phyloP scores from a whole-genome alignment of 176 grass and related monocot genomes.

The Lolium rigidum region DNA sequence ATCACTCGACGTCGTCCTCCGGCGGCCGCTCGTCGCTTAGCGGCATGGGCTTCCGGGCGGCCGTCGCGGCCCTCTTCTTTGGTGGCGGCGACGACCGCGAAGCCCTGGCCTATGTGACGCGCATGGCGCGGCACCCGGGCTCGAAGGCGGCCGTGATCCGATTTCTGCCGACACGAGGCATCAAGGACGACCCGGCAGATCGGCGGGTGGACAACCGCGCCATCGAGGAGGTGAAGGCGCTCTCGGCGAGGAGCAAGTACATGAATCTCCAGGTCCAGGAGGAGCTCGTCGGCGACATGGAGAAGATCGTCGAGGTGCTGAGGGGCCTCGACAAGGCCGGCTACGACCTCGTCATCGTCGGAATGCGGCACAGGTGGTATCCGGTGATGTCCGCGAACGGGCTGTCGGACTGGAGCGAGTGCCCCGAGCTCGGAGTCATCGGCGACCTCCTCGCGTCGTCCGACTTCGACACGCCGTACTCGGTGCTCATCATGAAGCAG shows the following conservation, averaged over 20 bases:
- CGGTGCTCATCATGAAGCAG: slow-evolving; percentile 87
- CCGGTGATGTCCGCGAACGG: slow-evolving; percentile 62
- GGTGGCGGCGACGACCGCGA: slow-evolving; percentile 88
- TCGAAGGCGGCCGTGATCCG: slow-evolving; percentile 60
- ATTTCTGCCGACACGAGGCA: slow-evolving; percentile 59
- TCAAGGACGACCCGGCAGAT: slow-evolving; percentile 62
- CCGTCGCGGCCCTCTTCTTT: slow-evolving; percentile 77
- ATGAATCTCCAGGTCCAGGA: slow-evolving; percentile 60
- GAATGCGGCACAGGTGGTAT: slow-evolving; percentile 71
- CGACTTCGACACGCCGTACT: slow-evolving; percentile 72
- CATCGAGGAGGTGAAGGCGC: slow-evolving; percentile 69
- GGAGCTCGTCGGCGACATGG: slow-evolving; percentile 77
- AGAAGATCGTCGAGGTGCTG: slow-evolving; percentile 61
- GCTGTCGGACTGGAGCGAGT: slow-evolving; percentile 79
- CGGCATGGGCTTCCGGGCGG: slow-evolving; percentile 33
- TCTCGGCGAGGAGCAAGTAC: slow-evolving; percentile 53
- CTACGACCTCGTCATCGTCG: slow-evolving; percentile 82
- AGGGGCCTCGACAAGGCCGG: slow-evolving; percentile 54
- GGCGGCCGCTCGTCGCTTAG: not conserved
- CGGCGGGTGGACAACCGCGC: slow-evolving; percentile 59
- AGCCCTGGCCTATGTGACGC: slow-evolving; percentile 62
- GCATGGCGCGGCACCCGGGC: slow-evolving; percentile 74
- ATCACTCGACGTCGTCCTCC: slow-evolving; percentile 11
- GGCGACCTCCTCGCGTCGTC: slow-evolving; percentile 79
- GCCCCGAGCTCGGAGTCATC: slow-evolving; percentile 79